phyloP scores from a whole-genome alignment of 2,329 filamentous ascomycete genomes.

The Madurella fahalii region DNA sequence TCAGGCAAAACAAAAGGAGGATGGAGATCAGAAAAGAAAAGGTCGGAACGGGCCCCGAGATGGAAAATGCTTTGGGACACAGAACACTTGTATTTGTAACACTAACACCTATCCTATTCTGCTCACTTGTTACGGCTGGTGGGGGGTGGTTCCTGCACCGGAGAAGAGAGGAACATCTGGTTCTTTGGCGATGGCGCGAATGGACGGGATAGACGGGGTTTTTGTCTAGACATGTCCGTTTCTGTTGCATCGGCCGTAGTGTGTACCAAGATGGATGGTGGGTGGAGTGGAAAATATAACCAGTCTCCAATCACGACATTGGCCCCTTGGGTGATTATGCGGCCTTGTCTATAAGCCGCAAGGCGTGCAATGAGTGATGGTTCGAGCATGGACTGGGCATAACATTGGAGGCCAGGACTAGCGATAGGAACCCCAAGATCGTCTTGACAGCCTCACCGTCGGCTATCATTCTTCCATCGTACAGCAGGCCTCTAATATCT shows the following conservation, averaged over 20 bases:
- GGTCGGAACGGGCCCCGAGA: not conserved
- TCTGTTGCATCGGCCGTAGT: not conserved
- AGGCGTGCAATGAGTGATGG: no score
- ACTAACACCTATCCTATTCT: not conserved
- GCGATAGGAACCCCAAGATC: no score
- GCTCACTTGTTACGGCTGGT: conserved; percentile 6
- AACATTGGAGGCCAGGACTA: no score
- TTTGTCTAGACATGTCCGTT: conserved; percentile 3
- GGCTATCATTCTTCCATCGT: no score
- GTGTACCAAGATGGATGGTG: not conserved
- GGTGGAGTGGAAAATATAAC: conserved; percentile 6
- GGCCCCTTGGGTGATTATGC: not conserved
- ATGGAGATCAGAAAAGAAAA: not conserved
- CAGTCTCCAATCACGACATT: conserved; percentile 10
- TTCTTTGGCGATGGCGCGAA: not conserved
- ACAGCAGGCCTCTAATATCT: no score
- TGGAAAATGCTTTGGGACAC: not conserved
- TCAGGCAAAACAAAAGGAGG: conserved; percentile 3
- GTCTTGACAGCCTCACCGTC: no score
- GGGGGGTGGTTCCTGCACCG: conserved; percentile 3
- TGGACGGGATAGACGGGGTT: conserved; percentile 7
- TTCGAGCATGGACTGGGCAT: no score
- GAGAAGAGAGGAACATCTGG: not conserved
- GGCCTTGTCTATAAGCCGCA: not conserved
- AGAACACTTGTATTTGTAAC: conserved; percentile 4